Evolutionary conservation across 176 grass and related monocot genomes (phyloP), one percentile per base, ranked within the genome.

Genomic region (Panicum miliaceum): DNA sequence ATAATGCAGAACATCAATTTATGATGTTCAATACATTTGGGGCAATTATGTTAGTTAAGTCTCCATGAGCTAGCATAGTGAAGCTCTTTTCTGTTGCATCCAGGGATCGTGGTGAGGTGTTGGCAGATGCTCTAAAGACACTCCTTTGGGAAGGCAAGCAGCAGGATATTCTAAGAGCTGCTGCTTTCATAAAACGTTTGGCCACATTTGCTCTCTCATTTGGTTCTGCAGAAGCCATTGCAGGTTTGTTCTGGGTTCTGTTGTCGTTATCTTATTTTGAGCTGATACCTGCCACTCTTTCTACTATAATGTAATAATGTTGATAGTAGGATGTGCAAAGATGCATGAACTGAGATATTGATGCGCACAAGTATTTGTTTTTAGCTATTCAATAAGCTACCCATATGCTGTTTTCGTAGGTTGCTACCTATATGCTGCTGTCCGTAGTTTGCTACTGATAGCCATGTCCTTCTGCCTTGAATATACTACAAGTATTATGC

Each of bases 131-230:
- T 89, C 81, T 99, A 54, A 91, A 99, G 88, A 91, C 78, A 18
- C 94, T 99, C 83, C 86, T 96, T 40, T 99, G 96, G 87, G 96
- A 99, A 88, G 93, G 93, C 68, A 99, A 83, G 61, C 91, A 89
- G 68, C 96, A 96, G 64, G 91, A 99, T 80, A 92, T 94, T 91
- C 90, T 96, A 79, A 90, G 93, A 89, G 93, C 96, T 26, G 81
- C 91, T 57, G 93, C 91, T 90, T 96, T 99, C 62, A 99, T 96
- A 71, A 94, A 99, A 92, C 96, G 91, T 22, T 84, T 99, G 41
- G 91, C 88, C 32, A 94, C 89, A 47, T 96, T 99, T 91, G 85
- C 90, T 78, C 75, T 99, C 45, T 99, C 91, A 73, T 94, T 96
- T 71, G 93, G 96, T 40, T 90, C 93, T n/a, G 88, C 91, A 45